These are phyloP conservation scores for Sugiyamaella marilandica DNA, from an alignment of 805 yeast species.

Conservation along the genomic window DNA sequence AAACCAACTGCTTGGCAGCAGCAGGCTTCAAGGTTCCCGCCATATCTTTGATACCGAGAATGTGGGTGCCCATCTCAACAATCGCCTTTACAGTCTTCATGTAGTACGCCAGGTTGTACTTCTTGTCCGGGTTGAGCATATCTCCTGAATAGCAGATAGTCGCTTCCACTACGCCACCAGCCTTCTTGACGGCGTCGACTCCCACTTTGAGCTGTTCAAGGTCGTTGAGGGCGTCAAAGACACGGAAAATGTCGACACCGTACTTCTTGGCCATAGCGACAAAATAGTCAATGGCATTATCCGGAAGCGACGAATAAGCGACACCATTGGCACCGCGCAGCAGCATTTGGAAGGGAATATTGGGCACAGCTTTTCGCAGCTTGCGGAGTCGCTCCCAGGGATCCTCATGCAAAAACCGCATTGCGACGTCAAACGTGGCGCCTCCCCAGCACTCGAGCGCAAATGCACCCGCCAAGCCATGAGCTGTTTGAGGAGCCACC, in stretches of 20 bases:
- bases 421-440: constrained; percentile 97
- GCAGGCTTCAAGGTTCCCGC: constrained; percentile 97
- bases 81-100: constrained; percentile 73
- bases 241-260: constrained; percentile 97
- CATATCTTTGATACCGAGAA: constrained; percentile 98
- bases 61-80: constrained; percentile 92
- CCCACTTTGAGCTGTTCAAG: constrained; percentile 96
- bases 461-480: constrained; percentile 84
- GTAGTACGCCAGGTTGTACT: constrained; percentile 91
- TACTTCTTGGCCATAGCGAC: constrained; percentile 89
- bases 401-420: constrained; percentile 97
- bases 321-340: constrained; percentile 99
- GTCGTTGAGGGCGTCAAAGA: constrained; percentile 95
- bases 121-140: constrained; percentile 93
- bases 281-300: constrained; percentile 97
- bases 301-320: constrained; percentile 96
- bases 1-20: constrained; percentile 80
- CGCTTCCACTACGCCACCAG: constrained; percentile 98
- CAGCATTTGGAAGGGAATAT: constrained; percentile 98
- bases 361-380: constrained; percentile 87
- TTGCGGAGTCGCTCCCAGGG: constrained; percentile 96
- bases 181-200: constrained; percentile 94
- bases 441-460: constrained; percentile 99
- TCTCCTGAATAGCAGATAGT: constrained; percentile 99
- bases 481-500: constrained; percentile 91